These are phyloP conservation scores for Colletotrichum sp. DNA, from an alignment of 2,329 filamentous ascomycete species.

Conservation along the genomic window DNA sequence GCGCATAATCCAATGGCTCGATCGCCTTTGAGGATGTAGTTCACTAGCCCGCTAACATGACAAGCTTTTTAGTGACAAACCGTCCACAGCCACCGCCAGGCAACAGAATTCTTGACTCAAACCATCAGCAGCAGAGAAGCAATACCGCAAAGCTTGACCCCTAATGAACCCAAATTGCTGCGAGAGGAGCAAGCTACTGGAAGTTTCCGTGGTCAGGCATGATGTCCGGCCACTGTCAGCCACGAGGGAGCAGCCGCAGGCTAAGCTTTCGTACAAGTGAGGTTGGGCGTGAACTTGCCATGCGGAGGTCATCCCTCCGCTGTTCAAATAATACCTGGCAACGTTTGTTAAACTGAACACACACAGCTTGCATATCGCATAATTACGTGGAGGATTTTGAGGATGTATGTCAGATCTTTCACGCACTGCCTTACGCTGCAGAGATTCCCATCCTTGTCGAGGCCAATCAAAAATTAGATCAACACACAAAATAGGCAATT, in stretches of 20 bases:
- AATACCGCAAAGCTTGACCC: neutral
- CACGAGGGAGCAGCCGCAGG: neutral
- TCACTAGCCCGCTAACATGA: neutral
- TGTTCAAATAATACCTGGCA: neutral
- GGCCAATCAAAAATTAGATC: neutral
- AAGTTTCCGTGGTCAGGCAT: neutral
- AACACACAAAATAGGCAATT: neutral
- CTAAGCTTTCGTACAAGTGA: neutral
- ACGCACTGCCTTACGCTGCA: neutral
- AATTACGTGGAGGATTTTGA: neutral
- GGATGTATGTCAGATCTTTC: neutral
- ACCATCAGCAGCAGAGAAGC: neutral
- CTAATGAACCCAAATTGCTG: neutral
- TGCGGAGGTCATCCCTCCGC: neutral
- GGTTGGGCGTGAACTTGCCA: neutral
- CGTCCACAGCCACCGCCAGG: neutral
- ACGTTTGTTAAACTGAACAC: neutral
- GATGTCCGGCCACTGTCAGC: neutral
- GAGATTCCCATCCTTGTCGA: neutral
- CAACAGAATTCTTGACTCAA: neutral
- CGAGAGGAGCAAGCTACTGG: neutral
- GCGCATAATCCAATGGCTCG: neutral
- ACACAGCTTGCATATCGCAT: neutral
- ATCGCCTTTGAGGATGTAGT: neutral
- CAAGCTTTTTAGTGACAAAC: neutral